Evolutionary conservation across 1,139 yeast species (phyloP).

Genomic region (Meyerozyma smithsonii): DNA sequence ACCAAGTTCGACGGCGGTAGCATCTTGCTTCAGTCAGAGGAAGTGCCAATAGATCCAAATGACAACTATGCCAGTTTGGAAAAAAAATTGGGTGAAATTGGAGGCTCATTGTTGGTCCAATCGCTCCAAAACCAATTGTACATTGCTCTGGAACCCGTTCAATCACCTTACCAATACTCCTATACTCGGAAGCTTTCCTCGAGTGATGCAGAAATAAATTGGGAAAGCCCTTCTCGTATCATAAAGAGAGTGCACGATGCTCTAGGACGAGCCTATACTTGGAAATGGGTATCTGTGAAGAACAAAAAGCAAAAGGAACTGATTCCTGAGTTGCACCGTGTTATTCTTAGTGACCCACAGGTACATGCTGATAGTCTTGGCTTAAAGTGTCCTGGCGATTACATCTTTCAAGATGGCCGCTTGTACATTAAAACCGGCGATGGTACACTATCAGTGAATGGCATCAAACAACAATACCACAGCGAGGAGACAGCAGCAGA

Average conservation of each 20-base stretch:
- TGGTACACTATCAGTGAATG: slow-evolving; percentile 32
- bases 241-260: slow-evolving; percentile 47
- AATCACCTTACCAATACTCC: slow-evolving; percentile 33
- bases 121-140: slow-evolving; percentile 37
- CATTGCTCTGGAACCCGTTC: slow-evolving; percentile 15
- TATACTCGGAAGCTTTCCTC: slow-evolving; percentile 55
- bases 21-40: slow-evolving; percentile 55
- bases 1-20: slow-evolving; percentile 78
- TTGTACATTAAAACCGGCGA: slow-evolving; percentile 40
- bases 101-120: slow-evolving; percentile 52
- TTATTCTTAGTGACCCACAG: slow-evolving; percentile 37
- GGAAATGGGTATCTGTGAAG: slow-evolving; percentile 27
- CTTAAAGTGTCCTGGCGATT: slow-evolving; percentile 36
- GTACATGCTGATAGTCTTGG: slow-evolving; percentile 3
- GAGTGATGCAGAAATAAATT: slow-evolving; percentile 36
- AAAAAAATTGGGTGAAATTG: slow-evolving; percentile 48
- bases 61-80: slow-evolving; percentile 45
- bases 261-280: slow-evolving; percentile 56
- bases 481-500: slow-evolving; percentile 38
- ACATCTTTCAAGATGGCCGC: slow-evolving; percentile 21
- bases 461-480: slow-evolving; percentile 53
- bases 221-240: slow-evolving; percentile 39
- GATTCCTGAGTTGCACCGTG: slow-evolving; percentile 34
- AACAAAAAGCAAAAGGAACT: slow-evolving; percentile 22
- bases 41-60: slow-evolving; percentile 26